Base-by-base conservation (phyloP, 2,329 filamentous ascomycete genomes). In the Fusarium tanahbumbuense region DNA sequence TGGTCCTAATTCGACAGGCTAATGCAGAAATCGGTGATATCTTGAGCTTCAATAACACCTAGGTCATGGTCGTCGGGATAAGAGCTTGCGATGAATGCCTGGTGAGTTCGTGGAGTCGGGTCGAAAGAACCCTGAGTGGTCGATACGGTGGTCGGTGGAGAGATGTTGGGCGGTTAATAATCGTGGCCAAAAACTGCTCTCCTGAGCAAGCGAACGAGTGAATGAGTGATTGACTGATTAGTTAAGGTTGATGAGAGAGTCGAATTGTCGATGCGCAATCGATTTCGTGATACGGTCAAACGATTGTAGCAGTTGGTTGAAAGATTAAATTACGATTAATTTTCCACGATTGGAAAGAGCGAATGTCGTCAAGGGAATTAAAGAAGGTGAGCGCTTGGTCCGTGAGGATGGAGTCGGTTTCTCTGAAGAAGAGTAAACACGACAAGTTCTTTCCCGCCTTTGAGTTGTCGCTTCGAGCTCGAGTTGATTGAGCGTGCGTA, bases 141-240 rank as follows among this genome's bases (percentile, higher is more conserved):
- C 56, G 70, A 73, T 49, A 60, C 65, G 41, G 64, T 41, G 69
- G 70, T 64, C 72, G 56, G 41, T 55, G 58, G 76, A 76, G 69
- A 68, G 68, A 76, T 76, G 71, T 67, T 78, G 60, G 67, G 63
- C 64, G 64, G 64, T 65, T 68, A 63, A 76, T 70, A 71, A 73
- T 73, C 67, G 76, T 78, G 78, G 75, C 71, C 76, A 76, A 77
- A 78, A 80, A 74, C 58, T 65, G 44, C 65, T 74, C 72, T 69
- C 53, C 40, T 60, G 56, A 68, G 64, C 61, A 60, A 70, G 70
- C 62, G 68, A 72, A 67, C 70, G 67, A 48, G 65, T 71, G 67
- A 52, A 59, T 55, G 66, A 45, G 57, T 71, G 66, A 45, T 59
- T 60, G 59, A 54, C 41, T 54, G 62, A 66, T 59, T 66, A 54